Evolutionary conservation across 2,329 filamentous ascomycete species (phyloP).

Genomic region (Alternaria hordeiaustralica): DNA sequence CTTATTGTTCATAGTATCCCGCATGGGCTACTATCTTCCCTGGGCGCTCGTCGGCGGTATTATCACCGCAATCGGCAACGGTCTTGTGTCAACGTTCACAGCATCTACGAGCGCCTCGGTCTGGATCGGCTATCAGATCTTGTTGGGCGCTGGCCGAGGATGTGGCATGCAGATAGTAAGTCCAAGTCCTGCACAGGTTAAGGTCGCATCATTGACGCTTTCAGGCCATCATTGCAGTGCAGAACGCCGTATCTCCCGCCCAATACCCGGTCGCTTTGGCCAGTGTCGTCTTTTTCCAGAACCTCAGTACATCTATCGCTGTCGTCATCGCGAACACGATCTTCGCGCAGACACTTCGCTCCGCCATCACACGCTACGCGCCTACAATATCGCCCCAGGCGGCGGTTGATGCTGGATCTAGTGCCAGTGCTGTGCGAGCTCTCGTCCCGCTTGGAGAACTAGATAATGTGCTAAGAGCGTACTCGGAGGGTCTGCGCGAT

Average conservation of each 20-base stretch:
- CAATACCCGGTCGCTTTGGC: conserved; percentile 43
- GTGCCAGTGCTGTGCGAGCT: conserved; percentile 27
- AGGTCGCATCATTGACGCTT: background rate
- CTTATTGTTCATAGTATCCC: conserved; percentile 21
- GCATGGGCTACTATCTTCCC: conserved; percentile 37
- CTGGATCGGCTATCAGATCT: conserved; percentile 40
- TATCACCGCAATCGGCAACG: conserved; percentile 49
- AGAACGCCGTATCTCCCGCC: conserved; percentile 31
- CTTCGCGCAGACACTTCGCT: conserved; percentile 31
- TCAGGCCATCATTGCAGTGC: conserved; percentile 40
- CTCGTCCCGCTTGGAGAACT: conserved; percentile 25
- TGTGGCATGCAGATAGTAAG: conserved; percentile 34
- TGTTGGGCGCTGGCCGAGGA: conserved; percentile 34
- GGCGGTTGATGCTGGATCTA: conserved; percentile 33
- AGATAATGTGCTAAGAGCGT: conserved; percentile 28
- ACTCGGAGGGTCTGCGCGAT: conserved; percentile 30
- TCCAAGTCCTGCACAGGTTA: background rate
- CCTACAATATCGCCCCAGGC: conserved; percentile 29
- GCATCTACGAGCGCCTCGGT: conserved; percentile 35
- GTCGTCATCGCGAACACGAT: conserved; percentile 39
- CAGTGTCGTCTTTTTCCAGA: conserved; percentile 47
- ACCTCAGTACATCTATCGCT: conserved; percentile 40
- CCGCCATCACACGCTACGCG: conserved; percentile 23
- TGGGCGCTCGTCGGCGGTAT: conserved; percentile 36
- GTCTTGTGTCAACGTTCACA: conserved; percentile 50